Evolutionary conservation across 2,329 filamentous ascomycete genomes (phyloP), one percentile per base, ranked within the genome.

Genomic region (Amauroascus verrucosus): DNA sequence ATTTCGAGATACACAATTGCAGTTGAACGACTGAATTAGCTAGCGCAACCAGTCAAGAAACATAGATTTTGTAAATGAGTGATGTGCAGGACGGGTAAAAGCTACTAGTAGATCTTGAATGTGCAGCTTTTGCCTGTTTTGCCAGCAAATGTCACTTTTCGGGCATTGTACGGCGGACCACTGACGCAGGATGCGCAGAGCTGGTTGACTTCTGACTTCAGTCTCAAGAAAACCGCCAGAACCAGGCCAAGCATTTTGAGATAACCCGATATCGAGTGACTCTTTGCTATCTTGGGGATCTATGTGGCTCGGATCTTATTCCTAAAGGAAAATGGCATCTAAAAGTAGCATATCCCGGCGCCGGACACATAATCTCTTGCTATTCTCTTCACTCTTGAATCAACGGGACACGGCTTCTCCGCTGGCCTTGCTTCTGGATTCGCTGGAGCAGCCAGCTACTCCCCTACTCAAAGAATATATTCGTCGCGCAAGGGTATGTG

Each of bases 371-470:
- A 90, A 89, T 66, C 72, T 94, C 20, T 79, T 95, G 2, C 75
- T 95, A 1, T 82, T 95, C 53, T 86, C 89, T 58, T 90, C 88
- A 64, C 75, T 95, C 1, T 76, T 95, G 58, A 87, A 83, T 64
- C 75, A 88, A 53, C 80, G 88, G 57, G 86, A 93, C 67, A 82
- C 81, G 54, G 82, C 85, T 13, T 95, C 88, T 47, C 91, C 91
- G 2, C 82, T 97, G 63, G 96, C 90, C 0, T 74, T 97, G 24
- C 71, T 96, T 2, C 76, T 95, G 54, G 91, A 97, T 68, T 87
- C 78, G 32, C 75, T 96, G 28, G 88, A 95, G 70, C 89, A 95
- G 70, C 82, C 83, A 24, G 86, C 83, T 6, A 77, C 75, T 28
- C 83, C 83, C 0, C 71, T 95, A 3, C 59, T 91, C 1, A 71